Percentiles rank a stretch among this genome's conserved stretches.
Evolutionary conservation across 225 moss, liverwort and hornwort genomes (phyloP).

Genomic region (Climacium dendroides): DNA sequence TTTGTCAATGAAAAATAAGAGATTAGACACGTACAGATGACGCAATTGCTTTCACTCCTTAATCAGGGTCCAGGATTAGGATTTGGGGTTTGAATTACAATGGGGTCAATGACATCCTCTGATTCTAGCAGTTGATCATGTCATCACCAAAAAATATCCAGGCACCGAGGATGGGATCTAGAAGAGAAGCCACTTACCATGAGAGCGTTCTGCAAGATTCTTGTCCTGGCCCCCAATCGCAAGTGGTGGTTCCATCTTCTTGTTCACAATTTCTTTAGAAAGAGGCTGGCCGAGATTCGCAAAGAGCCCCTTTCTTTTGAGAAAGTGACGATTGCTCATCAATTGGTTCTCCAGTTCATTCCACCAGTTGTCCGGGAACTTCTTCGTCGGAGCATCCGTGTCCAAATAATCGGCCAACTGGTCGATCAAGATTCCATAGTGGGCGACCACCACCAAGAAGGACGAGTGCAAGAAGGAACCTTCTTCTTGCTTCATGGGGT

Average conservation of each 20-base stretch:
- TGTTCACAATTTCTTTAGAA: background rate
- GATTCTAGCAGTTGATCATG: background rate
- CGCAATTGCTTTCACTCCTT: background rate
- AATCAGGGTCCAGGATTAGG: background rate
- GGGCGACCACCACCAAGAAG: background rate
- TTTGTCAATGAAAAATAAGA: background rate
- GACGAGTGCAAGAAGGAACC: background rate
- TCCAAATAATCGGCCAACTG: background rate
- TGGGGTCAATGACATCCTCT: too few species aligned
- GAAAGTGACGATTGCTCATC: background rate
- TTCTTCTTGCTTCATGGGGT: background rate
- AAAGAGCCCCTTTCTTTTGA: background rate
- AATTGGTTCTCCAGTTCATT: background rate
- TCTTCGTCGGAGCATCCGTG: accelerated
- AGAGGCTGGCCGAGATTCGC: too few species aligned
- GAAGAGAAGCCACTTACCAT: background rate
- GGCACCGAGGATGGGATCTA: background rate
- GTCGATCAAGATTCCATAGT: background rate
- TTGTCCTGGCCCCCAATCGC: background rate
- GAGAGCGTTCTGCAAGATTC: background rate
- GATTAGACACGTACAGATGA: background rate
- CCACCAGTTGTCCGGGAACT: background rate
- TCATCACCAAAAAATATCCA: background rate
- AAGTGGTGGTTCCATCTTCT: too few species aligned
- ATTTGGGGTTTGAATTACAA: background rate